These are phyloP conservation scores for Lentinula edodes DNA, from an alignment of 768 basidiomycete species.

Conservation along the genomic window DNA sequence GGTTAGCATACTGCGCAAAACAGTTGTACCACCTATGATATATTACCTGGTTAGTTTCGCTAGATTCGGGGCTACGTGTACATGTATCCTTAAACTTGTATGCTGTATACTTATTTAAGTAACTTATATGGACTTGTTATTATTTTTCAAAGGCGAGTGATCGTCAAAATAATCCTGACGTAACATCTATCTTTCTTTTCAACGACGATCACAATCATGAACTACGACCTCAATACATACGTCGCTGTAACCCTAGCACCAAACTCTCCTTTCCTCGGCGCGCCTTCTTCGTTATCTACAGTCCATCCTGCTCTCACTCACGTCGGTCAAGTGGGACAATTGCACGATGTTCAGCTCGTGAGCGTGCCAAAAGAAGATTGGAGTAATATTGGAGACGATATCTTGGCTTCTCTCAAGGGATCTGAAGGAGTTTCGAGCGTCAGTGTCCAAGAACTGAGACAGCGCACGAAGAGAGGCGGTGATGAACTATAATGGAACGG, in stretches of 20 bases:
- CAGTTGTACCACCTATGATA: no score
- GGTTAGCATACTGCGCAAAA: no score
- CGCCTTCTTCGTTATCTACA: conserved; percentile 24
- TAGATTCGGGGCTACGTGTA: no score
- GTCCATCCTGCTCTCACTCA: conserved; percentile 29
- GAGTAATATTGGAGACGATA: conserved; percentile 23
- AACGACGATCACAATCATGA: conserved; percentile 12
- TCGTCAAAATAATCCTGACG: background rate
- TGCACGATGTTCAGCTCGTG: conserved; percentile 40
- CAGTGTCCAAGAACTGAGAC: conserved; percentile 30
- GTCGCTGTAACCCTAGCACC: conserved; percentile 36
- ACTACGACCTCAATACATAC: conserved; percentile 35
- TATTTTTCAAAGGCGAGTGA: no score
- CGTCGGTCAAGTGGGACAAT: conserved; percentile 35
- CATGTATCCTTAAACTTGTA: no score
- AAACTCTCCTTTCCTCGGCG: conserved; percentile 23
- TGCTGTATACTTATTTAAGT: no score
- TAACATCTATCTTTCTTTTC: background rate
- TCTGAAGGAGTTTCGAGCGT: conserved; percentile 26
- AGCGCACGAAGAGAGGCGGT: conserved; percentile 28
- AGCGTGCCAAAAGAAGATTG: conserved; percentile 35
- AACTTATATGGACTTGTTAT: no score
- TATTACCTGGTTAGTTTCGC: no score
- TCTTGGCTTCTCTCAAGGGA: conserved; percentile 23
- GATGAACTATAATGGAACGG: conserved; percentile 20